Base-by-base conservation (phyloP, 2,329 filamentous ascomycete genomes). In the Seiridium unicorne region DNA sequence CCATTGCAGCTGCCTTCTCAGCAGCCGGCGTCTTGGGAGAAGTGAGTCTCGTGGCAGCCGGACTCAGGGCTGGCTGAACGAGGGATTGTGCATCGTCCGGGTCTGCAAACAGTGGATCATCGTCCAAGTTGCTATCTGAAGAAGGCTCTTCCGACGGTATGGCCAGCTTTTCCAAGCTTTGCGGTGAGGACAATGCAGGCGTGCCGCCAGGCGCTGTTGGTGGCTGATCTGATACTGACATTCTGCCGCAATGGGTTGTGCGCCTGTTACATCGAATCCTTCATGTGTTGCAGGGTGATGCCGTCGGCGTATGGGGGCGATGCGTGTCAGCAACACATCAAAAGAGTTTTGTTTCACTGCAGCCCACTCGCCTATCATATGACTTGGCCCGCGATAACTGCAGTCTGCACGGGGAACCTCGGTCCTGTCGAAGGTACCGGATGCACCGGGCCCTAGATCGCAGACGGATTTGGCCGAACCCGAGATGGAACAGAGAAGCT, bases 11-110 rank as follows among this genome's bases (percentile, higher is more conserved):
- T 13, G 78, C 81, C 71, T 84, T 87, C 69, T 88, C 85, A 35
- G 79, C 77, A 3, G 83, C 84, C 5, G 84, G 82, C 0, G 84
- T 87, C 58, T 75, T 79, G 4, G 79, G 74, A 3, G 82, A 81
- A 10, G 83, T 83, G 44, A 87, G 74, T 51, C 84, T 81, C 4
- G 82, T 84, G 7, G 84, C 85, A 31, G 77, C 76, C 5, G 79
- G 77, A 68, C 84, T 87, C 63, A 89, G 80, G 32, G 84, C 78
- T 2, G 84, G 83, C 68, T 85, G 84, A 55, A 89, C 78, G 51
- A 87, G 79, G 6, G 84, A 84, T 64, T 85, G 83, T 4, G 82
- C 85, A 64, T 83, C 83, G 66, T 87, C 84, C 60, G 82, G 76
- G 51, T 83, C 80, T 53, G 76, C 75, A 36, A 78, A 77, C 51